Evolutionary conservation across 2,329 filamentous ascomycete species (phyloP).

Genomic region (Hansfordia pulvinata): DNA sequence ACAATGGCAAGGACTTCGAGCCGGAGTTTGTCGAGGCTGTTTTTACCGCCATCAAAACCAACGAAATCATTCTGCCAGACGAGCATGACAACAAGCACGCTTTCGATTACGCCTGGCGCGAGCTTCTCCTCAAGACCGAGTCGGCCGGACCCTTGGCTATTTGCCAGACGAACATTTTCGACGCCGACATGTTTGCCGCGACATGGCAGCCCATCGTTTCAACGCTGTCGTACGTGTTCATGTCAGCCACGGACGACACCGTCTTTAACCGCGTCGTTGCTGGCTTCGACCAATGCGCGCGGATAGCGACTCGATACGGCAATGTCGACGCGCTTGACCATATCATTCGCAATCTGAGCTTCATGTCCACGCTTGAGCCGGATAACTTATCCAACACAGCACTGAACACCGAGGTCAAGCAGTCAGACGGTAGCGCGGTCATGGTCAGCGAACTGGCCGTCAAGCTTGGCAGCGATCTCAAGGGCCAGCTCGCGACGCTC

Average conservation of each 20-base stretch:
- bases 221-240: slow-evolving; percentile 94
- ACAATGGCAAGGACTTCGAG: slow-evolving; percentile 72
- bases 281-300: slow-evolving; percentile 91
- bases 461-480: slow-evolving; percentile 85
- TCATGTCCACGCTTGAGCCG: slow-evolving; percentile 78
- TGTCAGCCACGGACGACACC: slow-evolving; percentile 92
- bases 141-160: slow-evolving; percentile 59
- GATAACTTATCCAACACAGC: slow-evolving; percentile 66
- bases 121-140: slow-evolving; percentile 75
- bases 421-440: slow-evolving; percentile 67
- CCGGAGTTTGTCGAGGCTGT: slow-evolving; percentile 74
- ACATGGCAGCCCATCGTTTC: slow-evolving; percentile 94
- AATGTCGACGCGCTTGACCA: slow-evolving; percentile 82
- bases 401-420: slow-evolving; percentile 92
- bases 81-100: slow-evolving; percentile 95
- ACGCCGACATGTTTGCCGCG: slow-evolving; percentile 93
- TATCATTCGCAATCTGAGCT: slow-evolving; percentile 79
- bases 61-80: slow-evolving; percentile 93
- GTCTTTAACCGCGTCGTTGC: slow-evolving; percentile 89
- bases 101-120: slow-evolving; percentile 96
- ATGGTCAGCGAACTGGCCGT: slow-evolving; percentile 99
- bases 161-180: slow-evolving; percentile 87
- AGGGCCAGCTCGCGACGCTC: slow-evolving; percentile 83
- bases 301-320: slow-evolving; percentile 75
- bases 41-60: slow-evolving; percentile 79